Evolutionary conservation across 768 basidiomycete species (phyloP).

Genomic region (Russula emetica): DNA sequence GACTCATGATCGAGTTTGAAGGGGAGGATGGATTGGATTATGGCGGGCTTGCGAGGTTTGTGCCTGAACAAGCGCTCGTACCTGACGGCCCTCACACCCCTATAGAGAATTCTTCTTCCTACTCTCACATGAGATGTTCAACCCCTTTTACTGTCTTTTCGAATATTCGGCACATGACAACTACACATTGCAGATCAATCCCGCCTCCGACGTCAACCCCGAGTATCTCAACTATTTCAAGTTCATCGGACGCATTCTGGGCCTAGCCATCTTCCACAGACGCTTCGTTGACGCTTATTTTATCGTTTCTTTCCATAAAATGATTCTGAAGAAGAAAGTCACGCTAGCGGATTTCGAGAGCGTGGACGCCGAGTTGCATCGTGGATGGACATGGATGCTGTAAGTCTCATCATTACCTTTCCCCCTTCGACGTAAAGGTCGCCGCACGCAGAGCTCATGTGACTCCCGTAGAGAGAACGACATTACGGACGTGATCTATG

Average conservation of each 20-base stretch:
- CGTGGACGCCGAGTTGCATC: conserved; percentile 91
- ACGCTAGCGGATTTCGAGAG: conserved; percentile 90
- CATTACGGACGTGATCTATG: conserved; percentile 95
- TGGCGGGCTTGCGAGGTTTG: conserved; percentile 91
- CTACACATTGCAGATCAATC: conserved; percentile 99
- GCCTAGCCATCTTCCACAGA: conserved; percentile 97
- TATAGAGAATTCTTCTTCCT: conserved; percentile 99
- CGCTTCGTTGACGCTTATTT: conserved; percentile 99
- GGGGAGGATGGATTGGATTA: conserved; percentile 99
- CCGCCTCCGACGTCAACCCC: conserved; percentile 95
- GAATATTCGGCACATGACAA: conserved; percentile 99
- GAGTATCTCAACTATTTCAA: conserved; percentile 99
- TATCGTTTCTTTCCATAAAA: conserved; percentile 99
- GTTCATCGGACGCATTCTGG: conserved; percentile 94
- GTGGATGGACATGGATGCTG: conserved; percentile 99
- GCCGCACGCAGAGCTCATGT: conserved; percentile 27
- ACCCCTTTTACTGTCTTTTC: conserved; percentile 99
- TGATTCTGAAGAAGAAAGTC: conserved; percentile 98
- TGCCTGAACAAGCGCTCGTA: conserved; percentile 12
- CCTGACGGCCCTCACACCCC: conserved; percentile 14
- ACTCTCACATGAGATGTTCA: conserved; percentile 99
- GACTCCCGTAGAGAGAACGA: conserved; percentile 77
- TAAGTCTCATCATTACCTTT: conserved; percentile 40
- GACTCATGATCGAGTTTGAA: conserved; percentile 99
- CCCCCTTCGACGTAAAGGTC: conserved; percentile 6